Evolutionary conservation across 495 filamentous ascomycete genomes (phyloP).

Genomic region (Penicillium verhagenii): DNA sequence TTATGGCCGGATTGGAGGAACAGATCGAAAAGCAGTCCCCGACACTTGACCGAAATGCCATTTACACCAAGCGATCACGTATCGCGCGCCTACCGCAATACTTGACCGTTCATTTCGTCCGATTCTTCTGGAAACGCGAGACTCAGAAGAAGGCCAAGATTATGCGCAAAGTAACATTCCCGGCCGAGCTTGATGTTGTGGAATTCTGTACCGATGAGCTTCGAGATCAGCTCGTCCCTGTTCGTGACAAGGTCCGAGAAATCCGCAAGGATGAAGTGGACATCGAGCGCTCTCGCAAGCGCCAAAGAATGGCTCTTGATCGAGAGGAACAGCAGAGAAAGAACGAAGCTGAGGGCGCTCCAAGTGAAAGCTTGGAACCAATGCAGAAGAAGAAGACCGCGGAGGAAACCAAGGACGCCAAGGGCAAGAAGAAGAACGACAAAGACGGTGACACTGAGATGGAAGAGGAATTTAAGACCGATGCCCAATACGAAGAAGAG

Average conservation of each 20-base stretch:
- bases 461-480: slow-evolving; percentile 80
- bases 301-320: slow-evolving; percentile 73
- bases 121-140: slow-evolving; percentile 95
- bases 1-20: slow-evolving; percentile 76
- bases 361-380: slow-evolving; percentile 36
- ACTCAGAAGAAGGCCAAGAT: slow-evolving; percentile 99
- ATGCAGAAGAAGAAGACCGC: slow-evolving; percentile 52
- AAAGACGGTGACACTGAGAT: slow-evolving; percentile 70
- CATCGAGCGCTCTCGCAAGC: slow-evolving; percentile 80
- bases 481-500: slow-evolving; percentile 87
- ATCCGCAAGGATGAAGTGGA: slow-evolving; percentile 93
- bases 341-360: slow-evolving; percentile 35
- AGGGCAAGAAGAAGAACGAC: slow-evolving; percentile 50
- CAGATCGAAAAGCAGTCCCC: slow-evolving; percentile 87
- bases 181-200: slow-evolving; percentile 84
- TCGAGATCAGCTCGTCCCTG: slow-evolving; percentile 75
- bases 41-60: slow-evolving; percentile 69
- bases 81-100: slow-evolving; percentile 92
- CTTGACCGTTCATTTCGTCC: slow-evolving; percentile 93
- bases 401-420: slow-evolving; percentile 54
- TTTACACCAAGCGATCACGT: slow-evolving; percentile 86
- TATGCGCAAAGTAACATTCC: slow-evolving; percentile 97
- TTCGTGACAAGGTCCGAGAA: slow-evolving; percentile 93
- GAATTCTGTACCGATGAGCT: slow-evolving; percentile 95
- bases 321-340: slow-evolving; percentile 54